Conservation (phyloP, 306 rosid genomes). For the Citrullus amarus region DNA sequence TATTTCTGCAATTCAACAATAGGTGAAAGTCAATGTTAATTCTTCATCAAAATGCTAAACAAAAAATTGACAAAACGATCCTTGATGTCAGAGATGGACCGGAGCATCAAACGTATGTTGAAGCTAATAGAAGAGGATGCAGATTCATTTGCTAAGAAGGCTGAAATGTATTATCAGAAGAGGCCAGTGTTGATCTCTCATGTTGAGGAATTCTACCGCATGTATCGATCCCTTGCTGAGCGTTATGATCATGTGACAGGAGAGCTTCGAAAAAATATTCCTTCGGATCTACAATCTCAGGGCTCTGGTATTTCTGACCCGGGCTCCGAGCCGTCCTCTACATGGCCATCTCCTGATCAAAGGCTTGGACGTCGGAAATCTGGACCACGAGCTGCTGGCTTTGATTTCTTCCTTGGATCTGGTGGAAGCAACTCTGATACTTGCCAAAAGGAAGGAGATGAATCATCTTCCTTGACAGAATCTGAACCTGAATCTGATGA, state of each 20-base stretch:
- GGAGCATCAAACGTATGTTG: conserved; percentile 71
- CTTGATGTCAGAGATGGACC: conserved; percentile 74
- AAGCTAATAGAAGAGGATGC: conserved; percentile 90
- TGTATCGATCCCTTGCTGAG: conserved; percentile 82
- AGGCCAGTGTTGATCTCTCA: conserved; percentile 80
- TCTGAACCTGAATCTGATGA: conserved; percentile 88
- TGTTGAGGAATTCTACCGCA: conserved; percentile 81
- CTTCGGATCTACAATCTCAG: conserved; percentile 77
- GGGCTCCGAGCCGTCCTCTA: conserved; percentile 48
- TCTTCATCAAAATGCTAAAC: conserved; percentile 19
- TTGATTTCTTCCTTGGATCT: conserved; percentile 83
- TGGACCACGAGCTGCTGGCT: conserved; percentile 78
- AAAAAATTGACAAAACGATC: conserved; percentile 38
- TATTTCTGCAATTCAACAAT: conserved; percentile 10
- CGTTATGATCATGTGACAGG: conserved; percentile 84
- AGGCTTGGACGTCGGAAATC: conserved; percentile 36
- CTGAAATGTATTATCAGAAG: conserved; percentile 94
- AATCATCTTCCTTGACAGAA: conserved; percentile 63
- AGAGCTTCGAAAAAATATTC: conserved; percentile 60
- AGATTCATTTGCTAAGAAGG: conserved; percentile 89
- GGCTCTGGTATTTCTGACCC: conserved; percentile 58
- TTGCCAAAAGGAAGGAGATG: conserved; percentile 71
- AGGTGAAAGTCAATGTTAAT: conserved; percentile 5
- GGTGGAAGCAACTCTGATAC: conserved; percentile 49
- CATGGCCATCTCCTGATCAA: conserved; percentile 38